Conservation (phyloP, 495 filamentous ascomycete species). For the Daldinia grandis region DNA sequence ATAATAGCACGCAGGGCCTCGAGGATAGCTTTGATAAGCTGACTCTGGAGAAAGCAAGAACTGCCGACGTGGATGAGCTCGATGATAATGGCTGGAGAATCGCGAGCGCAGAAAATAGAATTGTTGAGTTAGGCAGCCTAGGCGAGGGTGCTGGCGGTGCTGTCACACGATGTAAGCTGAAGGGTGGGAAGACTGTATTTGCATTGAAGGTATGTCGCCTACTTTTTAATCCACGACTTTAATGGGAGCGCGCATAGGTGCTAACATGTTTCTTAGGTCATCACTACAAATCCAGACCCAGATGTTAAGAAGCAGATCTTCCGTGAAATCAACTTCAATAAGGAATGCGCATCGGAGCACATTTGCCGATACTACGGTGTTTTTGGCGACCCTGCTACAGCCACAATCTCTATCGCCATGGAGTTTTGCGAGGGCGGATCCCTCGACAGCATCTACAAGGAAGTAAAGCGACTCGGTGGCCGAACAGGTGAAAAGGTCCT, state of each 20-base stretch:
- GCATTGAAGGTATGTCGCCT: constrained; percentile 81
- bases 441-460: constrained; percentile 93
- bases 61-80: constrained; percentile 88
- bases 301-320: constrained; percentile 98
- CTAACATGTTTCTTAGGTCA: constrained; percentile 70
- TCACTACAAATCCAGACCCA: constrained; percentile 96
- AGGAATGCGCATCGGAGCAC: constrained; percentile 90
- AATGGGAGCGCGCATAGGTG: background rate
- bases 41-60: constrained; percentile 78
- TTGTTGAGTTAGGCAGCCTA: constrained; percentile 86
- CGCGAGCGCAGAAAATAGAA: constrained; percentile 85
- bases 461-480: constrained; percentile 93
- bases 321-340: constrained; percentile 95
- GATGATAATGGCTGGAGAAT: constrained; percentile 96
- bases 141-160: constrained; percentile 97
- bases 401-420: constrained; percentile 98
- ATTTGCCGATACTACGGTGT: constrained; percentile 98
- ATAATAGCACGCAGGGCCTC: constrained; percentile 71
- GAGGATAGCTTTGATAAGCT: constrained; percentile 75
- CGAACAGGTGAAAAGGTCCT: constrained; percentile 97
- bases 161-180: constrained; percentile 88
- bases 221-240: background rate
- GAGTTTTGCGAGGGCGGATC: constrained; percentile 98
- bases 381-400: constrained; percentile 89
- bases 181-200: constrained; percentile 92